phyloP scores from a whole-genome alignment of 176 grass and related monocot species.

The Dactylis glomerata region DNA sequence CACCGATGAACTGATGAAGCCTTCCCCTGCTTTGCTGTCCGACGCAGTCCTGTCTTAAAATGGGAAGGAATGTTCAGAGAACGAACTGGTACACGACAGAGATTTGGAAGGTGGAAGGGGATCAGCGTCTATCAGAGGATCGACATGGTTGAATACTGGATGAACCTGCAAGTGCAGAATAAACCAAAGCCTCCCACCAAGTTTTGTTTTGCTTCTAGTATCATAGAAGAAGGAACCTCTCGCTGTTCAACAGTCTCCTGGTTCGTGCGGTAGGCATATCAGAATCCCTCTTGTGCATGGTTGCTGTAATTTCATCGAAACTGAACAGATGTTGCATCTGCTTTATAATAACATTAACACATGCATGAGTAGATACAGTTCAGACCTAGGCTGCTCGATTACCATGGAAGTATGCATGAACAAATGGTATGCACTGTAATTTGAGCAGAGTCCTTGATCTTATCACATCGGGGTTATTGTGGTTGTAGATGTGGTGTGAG shows the following conservation, averaged over 20 bases:
- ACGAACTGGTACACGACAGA: neutral
- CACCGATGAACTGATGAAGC: too few relatives aligned
- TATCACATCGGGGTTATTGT: too few relatives aligned
- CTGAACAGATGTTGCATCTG: neutral
- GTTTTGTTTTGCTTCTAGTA: neutral
- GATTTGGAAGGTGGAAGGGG: neutral
- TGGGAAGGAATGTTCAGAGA: neutral
- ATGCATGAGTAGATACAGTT: neutral
- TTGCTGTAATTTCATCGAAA: neutral
- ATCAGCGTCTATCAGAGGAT: neutral
- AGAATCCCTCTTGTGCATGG: neutral
- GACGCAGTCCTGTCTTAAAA: neutral
- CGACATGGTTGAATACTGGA: neutral
- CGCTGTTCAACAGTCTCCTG: neutral
- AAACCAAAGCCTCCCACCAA: conserved; percentile 2
- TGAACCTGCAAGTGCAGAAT: neutral
- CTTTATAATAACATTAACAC: neutral
- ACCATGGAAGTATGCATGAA: neutral
- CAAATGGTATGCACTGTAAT: neutral
- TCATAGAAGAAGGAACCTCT: neutral
- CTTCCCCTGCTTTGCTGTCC: neutral
- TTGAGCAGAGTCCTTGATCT: too few relatives aligned
- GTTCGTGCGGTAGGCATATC: neutral
- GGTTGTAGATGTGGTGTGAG: neutral
- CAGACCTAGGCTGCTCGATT: too few relatives aligned